Conservation (phyloP, 2,329 filamentous ascomycete genomes). For the Curvularia lunata region DNA sequence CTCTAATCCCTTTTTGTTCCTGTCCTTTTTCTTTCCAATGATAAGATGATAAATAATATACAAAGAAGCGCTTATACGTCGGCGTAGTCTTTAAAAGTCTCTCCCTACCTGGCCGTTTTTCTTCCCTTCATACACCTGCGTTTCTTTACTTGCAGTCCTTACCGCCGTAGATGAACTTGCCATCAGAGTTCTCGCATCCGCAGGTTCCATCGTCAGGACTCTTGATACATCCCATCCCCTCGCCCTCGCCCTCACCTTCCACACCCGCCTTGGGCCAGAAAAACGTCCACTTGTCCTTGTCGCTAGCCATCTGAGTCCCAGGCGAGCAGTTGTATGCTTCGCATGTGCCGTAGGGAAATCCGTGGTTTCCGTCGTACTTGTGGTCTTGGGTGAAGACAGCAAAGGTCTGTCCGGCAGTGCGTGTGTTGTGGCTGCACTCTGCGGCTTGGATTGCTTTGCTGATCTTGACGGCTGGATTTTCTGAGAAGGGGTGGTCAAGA, state of each 20-base stretch:
- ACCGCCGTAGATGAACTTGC: conserved; percentile 30
- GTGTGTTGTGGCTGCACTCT: conserved; percentile 53
- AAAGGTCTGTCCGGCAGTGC: conserved; percentile 48
- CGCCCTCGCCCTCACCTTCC: conserved; percentile 25
- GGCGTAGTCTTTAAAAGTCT: not conserved
- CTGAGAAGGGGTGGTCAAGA: not conserved
- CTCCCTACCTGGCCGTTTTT: not conserved
- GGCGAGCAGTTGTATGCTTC: conserved; percentile 35
- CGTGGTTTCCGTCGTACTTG: conserved; percentile 53
- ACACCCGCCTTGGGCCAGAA: conserved; percentile 31
- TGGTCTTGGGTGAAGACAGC: conserved; percentile 55
- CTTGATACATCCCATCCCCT: conserved; percentile 38
- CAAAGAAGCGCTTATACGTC: not conserved
- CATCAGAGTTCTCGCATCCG: conserved; percentile 36
- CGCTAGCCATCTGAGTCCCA: conserved; percentile 21
- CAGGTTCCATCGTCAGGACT: conserved; percentile 33
- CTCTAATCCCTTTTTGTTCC: not conserved
- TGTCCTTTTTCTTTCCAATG: not conserved
- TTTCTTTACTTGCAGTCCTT: conserved; percentile 13
- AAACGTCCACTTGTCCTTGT: conserved; percentile 31
- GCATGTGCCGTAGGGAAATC: conserved; percentile 57
- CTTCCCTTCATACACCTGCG: not conserved
- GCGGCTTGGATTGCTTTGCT: conserved; percentile 52
- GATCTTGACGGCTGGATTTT: conserved; percentile 34
- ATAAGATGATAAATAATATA: not conserved